Percentiles rank a stretch among this genome's conserved stretches.
phyloP scores from a whole-genome alignment of 805 yeast genomes.

The Candida dajiaensis region DNA sequence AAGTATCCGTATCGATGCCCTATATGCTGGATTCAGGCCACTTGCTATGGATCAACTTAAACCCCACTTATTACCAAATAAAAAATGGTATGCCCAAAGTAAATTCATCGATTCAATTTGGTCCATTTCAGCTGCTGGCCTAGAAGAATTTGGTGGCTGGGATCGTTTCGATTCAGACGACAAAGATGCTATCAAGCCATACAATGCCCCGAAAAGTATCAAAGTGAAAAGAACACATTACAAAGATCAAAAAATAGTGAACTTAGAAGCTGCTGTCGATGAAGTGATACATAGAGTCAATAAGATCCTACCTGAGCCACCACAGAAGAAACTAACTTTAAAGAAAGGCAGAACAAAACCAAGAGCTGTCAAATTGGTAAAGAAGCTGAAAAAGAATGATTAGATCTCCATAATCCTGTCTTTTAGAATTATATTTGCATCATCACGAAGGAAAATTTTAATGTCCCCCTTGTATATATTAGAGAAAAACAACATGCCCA shows the following conservation, averaged over 20 bases:
- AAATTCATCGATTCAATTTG: conserved; percentile 23
- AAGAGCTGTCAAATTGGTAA: not conserved
- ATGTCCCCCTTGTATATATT: not conserved
- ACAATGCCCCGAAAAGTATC: not conserved
- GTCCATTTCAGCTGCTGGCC: conserved; percentile 31
- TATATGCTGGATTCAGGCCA: conserved; percentile 21
- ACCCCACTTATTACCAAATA: conserved; percentile 26
- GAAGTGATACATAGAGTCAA: conserved; percentile 2
- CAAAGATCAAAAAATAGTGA: not conserved
- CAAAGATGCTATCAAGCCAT: not conserved
- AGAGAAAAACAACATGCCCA: not conserved
- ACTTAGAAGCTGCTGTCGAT: conserved; percentile 10
- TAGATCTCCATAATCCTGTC: not conserved
- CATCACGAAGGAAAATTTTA: not conserved
- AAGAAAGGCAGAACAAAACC: conserved; percentile 10
- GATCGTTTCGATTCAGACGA: not conserved
- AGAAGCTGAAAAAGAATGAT: conserved; percentile 1
- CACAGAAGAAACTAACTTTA: conserved; percentile 4
- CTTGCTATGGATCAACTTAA: conserved; percentile 19
- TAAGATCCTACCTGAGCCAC: conserved; percentile 24
- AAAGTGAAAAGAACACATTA: not conserved
- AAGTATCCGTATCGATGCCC: conserved; percentile 14
- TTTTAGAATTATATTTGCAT: not conserved
- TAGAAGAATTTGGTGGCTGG: conserved; percentile 23
- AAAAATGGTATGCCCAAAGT: conserved; percentile 23